A percentile compares a stretch with the other conserved stretches of the same genome.
Evolutionary conservation across 345 rosid species (phyloP).

Genomic region (Dovyalis caffra): DNA sequence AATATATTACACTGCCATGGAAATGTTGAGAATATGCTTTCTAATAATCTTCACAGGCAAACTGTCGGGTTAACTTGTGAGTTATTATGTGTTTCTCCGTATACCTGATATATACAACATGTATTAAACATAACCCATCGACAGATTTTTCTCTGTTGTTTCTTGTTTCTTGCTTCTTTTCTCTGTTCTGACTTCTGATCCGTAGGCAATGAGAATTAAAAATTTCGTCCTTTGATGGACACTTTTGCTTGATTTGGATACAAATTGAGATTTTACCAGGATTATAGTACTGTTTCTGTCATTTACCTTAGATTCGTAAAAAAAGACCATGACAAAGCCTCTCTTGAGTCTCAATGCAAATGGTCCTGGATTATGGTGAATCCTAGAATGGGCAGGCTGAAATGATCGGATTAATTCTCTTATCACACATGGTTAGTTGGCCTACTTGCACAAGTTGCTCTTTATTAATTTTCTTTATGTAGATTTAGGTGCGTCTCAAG

Average conservation of each 20-base stretch:
- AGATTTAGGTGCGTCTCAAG: not conserved
- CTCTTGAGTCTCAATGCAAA: not conserved
- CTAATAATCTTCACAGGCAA: not conserved
- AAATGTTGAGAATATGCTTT: not conserved
- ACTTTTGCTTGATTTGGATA: not conserved
- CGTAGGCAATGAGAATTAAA: not conserved
- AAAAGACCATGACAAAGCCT: not conserved
- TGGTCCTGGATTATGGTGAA: not conserved
- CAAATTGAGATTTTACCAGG: not conserved
- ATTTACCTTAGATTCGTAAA: not conserved
- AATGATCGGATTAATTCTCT: not conserved
- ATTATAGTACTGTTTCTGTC: not conserved
- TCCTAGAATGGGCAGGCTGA: not conserved
- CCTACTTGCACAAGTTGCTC: not conserved
- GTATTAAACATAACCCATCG: not conserved
- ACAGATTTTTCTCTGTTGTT: not conserved
- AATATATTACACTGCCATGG: too few species aligned
- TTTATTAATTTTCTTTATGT: too few species aligned
- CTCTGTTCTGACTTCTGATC: not conserved
- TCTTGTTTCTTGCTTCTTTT: not conserved
- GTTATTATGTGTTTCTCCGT: not conserved
- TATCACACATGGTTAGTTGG: not conserved
- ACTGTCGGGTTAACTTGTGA: not conserved
- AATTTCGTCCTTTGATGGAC: not conserved
- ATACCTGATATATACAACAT: not conserved